Conservation (phyloP, 129 eudicot species). For the Artemisia annua region DNA sequence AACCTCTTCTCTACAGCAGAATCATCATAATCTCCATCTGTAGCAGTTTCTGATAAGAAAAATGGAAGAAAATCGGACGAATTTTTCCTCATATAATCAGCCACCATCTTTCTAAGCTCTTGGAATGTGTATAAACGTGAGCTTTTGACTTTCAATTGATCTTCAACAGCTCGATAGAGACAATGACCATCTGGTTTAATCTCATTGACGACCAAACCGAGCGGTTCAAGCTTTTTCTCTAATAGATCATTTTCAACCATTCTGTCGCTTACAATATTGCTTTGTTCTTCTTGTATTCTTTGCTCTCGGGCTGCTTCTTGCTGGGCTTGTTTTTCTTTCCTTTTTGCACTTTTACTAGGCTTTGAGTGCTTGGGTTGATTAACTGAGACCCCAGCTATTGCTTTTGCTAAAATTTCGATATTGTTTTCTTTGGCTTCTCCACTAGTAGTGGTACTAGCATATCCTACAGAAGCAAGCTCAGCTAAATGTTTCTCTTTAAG, state of each 20-base stretch:
- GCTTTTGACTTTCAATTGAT: constrained; percentile 64
- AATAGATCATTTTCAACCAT: constrained; percentile 60
- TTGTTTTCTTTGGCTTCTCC: constrained; percentile 43
- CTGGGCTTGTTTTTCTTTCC: constrained; percentile 83
- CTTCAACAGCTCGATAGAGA: constrained; percentile 88
- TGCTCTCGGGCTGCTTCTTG: constrained; percentile 91
- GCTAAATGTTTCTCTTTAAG: constrained; percentile 76
- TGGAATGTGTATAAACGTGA: constrained; percentile 60
- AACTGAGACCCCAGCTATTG: constrained; percentile 88
- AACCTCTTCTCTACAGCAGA: constrained; percentile 54
- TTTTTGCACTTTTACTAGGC: constrained; percentile 77
- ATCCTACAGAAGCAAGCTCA: constrained; percentile 83
- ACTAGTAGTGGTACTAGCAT: constrained; percentile 32
- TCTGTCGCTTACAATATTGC: constrained; percentile 64
- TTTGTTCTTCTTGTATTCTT: constrained; percentile 91
- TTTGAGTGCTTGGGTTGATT: constrained; percentile 57
- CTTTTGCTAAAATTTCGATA: constrained; percentile 70
- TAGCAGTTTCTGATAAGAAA: constrained; percentile 63
- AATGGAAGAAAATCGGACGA: constrained; percentile 75
- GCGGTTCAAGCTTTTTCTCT: constrained; percentile 74
- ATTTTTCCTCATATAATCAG: constrained; percentile 73
- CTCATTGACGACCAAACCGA: constrained; percentile 58
- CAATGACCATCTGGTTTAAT: constrained; percentile 97
- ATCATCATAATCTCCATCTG: constrained; percentile 57
- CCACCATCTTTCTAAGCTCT: constrained; percentile 86